phyloP scores from a whole-genome alignment of 768 basidiomycete species.

The Suillus hirtellus region DNA sequence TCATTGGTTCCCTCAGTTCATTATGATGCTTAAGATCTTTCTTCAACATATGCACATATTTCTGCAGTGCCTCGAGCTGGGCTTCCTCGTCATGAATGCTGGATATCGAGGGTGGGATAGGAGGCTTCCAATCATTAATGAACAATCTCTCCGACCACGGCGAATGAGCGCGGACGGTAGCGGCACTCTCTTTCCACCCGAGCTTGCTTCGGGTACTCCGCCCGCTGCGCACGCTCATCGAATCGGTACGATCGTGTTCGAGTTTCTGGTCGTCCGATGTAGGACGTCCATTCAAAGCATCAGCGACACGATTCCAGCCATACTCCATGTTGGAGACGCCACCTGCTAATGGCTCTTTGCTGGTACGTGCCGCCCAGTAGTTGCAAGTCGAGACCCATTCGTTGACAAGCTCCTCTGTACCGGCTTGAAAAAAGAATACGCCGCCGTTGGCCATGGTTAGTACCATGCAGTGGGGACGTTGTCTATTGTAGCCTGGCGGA shows the following conservation, averaged over 20 bases:
- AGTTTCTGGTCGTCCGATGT: slow-evolving; percentile 58
- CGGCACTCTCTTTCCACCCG: slow-evolving; percentile 66
- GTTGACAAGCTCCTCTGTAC: slow-evolving; percentile 96
- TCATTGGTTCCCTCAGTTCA: slow-evolving; percentile 81
- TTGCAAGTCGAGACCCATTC: slow-evolving; percentile 99
- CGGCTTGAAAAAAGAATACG: slow-evolving; percentile 98
- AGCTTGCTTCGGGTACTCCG: slow-evolving; percentile 75
- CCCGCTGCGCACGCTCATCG: slow-evolving; percentile 72
- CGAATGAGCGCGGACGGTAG: slow-evolving; percentile 69
- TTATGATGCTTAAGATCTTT: slow-evolving; percentile 83
- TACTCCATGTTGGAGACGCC: slow-evolving; percentile 99
- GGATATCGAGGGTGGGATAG: slow-evolving; percentile 77
- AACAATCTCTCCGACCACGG: slow-evolving; percentile 74
- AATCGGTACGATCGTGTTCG: slow-evolving; percentile 54
- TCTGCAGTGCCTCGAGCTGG: slow-evolving; percentile 86
- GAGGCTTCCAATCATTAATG: slow-evolving; percentile 95
- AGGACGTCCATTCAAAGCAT: slow-evolving; percentile 52
- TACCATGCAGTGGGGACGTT: slow-evolving; percentile 94
- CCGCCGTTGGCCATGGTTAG: slow-evolving; percentile 85
- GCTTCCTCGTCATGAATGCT: slow-evolving; percentile 91
- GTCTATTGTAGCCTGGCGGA: slow-evolving; percentile 86
- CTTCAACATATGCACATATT: slow-evolving; percentile 75
- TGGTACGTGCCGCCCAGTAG: slow-evolving; percentile 96
- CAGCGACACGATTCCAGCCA: slow-evolving; percentile 86
- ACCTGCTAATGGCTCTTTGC: slow-evolving; percentile 92